Base-by-base conservation (phyloP, 75 land plant genomes). In the Gnetum montanum region DNA sequence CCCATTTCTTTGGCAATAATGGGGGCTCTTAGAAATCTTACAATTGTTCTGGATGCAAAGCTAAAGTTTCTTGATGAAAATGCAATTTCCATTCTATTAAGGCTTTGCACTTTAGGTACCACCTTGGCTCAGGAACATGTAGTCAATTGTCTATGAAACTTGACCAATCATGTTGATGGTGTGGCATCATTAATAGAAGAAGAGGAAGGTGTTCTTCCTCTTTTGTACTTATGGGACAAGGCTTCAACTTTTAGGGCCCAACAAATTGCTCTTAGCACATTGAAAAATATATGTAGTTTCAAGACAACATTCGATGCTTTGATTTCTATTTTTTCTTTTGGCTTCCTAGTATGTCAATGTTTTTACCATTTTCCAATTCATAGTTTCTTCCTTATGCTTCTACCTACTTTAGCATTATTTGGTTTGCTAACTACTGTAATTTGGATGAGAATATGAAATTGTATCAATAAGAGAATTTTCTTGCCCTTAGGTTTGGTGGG, bases 31-130 rank as follows among this genome's bases (percentile, higher is more conserved):
- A 56, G 83, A 46, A 81, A 88, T 50, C 64, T 92, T 27, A 79
- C 89, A 0, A 60, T 36, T 4, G 50, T 83, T 15, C 46, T 30
- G 1, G 81, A 86, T 45, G 66, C 81, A 4, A 65, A 58, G 24
- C 68, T 24, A 46, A 66, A 69, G 62, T 71, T 88, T 48, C 58
- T 75, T 11, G 94, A 88, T 24, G 97, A 92, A 43, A 75, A 79
- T 49, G 79, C 75, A 6, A 35, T 88, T 43, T 57, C 54, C 5
- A 77, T 81, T 25, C 54, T 92, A 4, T 43, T 84, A 15, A 64
- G 56, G 57, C 59, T 92, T 20, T 50, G 46, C 12, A 48, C 52
- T 10, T 88, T 86, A 1, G 97, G 93, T 1, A 88, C 97, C 22
- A 31, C 69, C 1, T 49, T 62, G 8, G 83, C 97, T 0, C 84